phyloP scores from a whole-genome alignment of 2,329 filamentous ascomycete genomes.

The Claviceps capensis region DNA sequence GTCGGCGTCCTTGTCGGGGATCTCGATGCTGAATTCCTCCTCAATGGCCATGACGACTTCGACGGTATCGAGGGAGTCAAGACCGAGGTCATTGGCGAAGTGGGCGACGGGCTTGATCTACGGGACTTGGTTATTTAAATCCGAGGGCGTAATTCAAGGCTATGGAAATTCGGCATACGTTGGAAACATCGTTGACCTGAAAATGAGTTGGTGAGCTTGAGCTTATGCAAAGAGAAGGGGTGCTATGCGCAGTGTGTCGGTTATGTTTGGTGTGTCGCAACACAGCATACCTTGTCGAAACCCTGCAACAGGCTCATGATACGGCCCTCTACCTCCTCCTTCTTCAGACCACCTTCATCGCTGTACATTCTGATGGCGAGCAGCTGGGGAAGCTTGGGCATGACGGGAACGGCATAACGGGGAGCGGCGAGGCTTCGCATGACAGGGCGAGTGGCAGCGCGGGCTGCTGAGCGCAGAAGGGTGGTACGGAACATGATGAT shows the following conservation, averaged over 20 bases:
- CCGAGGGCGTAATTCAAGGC: not conserved
- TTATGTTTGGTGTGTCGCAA: not conserved
- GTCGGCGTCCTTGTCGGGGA: slow-evolving; percentile 94
- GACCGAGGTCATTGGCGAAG: slow-evolving; percentile 92
- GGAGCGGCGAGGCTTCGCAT: slow-evolving; percentile 42
- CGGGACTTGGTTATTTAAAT: not conserved
- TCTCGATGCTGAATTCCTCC: slow-evolving; percentile 88
- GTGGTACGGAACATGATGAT: slow-evolving; percentile 73
- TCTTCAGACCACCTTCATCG: slow-evolving; percentile 61
- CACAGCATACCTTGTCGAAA: slow-evolving; percentile 67
- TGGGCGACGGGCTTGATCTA: slow-evolving; percentile 75
- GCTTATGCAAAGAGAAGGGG: not conserved
- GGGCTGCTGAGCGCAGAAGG: slow-evolving; percentile 65
- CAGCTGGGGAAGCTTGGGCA: slow-evolving; percentile 30
- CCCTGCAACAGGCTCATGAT: slow-evolving; percentile 88
- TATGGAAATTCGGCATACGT: slow-evolving; percentile 32
- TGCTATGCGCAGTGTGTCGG: not conserved
- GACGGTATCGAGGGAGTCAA: slow-evolving; percentile 95
- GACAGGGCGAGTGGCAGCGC: slow-evolving; percentile 34
- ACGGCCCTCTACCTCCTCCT: slow-evolving; percentile 77
- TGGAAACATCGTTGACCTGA: slow-evolving; percentile 53
- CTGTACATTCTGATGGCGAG: slow-evolving; percentile 75
- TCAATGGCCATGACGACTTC: slow-evolving; percentile 99
- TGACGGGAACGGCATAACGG: slow-evolving; percentile 38
- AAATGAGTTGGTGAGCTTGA: slow-evolving; percentile 13